These are phyloP conservation scores for Ceratocystis lukuohia DNA, from an alignment of 2,329 filamentous ascomycete species.

Conservation along the genomic window DNA sequence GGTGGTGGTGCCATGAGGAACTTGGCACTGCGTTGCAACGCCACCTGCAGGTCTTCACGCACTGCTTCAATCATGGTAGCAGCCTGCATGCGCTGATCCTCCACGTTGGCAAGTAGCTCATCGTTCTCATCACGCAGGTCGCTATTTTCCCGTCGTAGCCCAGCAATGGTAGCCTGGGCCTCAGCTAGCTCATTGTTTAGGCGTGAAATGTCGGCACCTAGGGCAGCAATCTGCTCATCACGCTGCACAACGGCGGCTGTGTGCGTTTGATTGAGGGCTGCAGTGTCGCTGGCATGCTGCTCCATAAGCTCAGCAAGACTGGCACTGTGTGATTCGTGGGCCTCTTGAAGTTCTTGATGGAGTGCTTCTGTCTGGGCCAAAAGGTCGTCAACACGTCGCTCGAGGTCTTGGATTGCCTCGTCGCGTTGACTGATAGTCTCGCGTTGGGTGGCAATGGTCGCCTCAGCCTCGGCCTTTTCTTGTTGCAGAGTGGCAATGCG, in stretches of 20 bases:
- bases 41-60: constrained; percentile 16
- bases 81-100: constrained; percentile 17
- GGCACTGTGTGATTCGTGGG: constrained; percentile 27
- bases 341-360: constrained; percentile 28
- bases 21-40: constrained; percentile 10
- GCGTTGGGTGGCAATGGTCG: constrained; percentile 27
- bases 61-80: constrained; percentile 16
- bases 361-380: constrained; percentile 30
- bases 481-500: not conserved
- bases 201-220: constrained; percentile 14
- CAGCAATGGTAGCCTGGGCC: constrained; percentile 10
- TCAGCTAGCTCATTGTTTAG: constrained; percentile 11
- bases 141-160: constrained; percentile 2
- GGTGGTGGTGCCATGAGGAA: constrained; percentile 11
- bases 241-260: constrained; percentile 3
- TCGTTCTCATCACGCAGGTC: constrained; percentile 16
- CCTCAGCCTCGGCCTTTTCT: constrained; percentile 24
- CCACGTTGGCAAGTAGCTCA: not conserved
- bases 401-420: constrained; percentile 31
- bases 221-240: constrained; percentile 8
- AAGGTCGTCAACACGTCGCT: constrained; percentile 32
- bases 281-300: constrained; percentile 1
- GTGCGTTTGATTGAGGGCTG: not conserved
- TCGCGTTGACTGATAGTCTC: constrained; percentile 29
- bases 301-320: constrained; percentile 24